Evolutionary conservation across 257 asterid genomes (phyloP), one percentile per base, ranked within the genome.

Genomic region (Capsicum baccatum): DNA sequence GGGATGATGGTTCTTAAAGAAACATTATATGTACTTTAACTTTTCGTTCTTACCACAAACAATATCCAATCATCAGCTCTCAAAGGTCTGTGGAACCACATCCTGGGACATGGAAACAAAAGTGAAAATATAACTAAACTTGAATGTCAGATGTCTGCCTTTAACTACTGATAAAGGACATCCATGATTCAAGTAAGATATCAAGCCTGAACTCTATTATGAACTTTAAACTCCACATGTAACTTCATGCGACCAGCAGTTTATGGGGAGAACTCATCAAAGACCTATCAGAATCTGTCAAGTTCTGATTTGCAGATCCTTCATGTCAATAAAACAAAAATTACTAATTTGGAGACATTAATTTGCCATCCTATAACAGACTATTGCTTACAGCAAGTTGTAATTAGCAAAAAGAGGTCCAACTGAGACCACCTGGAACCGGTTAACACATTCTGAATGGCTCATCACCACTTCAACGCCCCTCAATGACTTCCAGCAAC

Each of bases 11-110:
- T 44, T 47, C 33, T 39, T 14, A 62, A 37, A 21, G 17, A 79
- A 58, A 68, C 33, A 80, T 59, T 52, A 60, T 7, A 44, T 16
- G 17, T 26, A 9, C 26, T 19, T 50, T n/a, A 9, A 6, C 2
- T 33, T 69, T 80, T 39, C 52, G 68, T 74, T 84, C 98, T 92
- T 84, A 94, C 99, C 88, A 90, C 99, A 90, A 89, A 97, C 86
- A 96, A 89, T 88, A 94, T 87, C 99, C 99, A 96, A 80, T 96
- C 99, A 85, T 96, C 99, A 69, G 99, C 98, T 91, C 94, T 92
- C 82, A 94, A 84, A 67, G 95, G 88, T 87, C 92, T 90, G 93
- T 96, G 99, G 86, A 96, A 96, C 99, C 99, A 96, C 92, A 96
- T 92, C 97, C 99, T 96, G 93, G 73, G 79, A 55, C 83, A 69